A percentile compares a stretch with the other conserved stretches of the same genome.
Conservation (phyloP, 1,284 basidiomycete genomes). For the Melampsora larici-populina region DNA sequence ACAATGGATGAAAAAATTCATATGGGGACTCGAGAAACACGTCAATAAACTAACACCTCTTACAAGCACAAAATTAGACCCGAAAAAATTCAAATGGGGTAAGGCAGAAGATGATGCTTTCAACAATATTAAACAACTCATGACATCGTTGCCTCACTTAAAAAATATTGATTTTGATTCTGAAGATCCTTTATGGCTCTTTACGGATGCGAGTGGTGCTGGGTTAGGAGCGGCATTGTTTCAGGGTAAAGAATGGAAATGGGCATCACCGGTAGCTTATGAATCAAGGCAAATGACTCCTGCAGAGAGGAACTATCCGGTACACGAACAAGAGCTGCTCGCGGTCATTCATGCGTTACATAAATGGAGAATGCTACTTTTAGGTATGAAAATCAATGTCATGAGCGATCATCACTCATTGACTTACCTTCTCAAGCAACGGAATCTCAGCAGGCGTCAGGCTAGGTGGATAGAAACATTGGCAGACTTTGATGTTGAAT, state of each 20-base stretch:
- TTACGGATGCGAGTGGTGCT: slow-evolving; percentile 27
- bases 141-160: no score
- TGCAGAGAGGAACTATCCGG: neutral
- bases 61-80: no score
- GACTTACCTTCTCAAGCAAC: slow-evolving; percentile 3
- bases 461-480: slow-evolving; percentile 1
- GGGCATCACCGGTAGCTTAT: neutral
- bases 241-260: slow-evolving; percentile 12
- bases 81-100: no score
- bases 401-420: slow-evolving; percentile 2
- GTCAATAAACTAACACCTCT: no score
- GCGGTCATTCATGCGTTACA: slow-evolving; percentile 10
- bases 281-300: neutral
- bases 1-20: no score
- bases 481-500: neutral
- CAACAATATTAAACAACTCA: no score
- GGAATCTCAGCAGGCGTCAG: neutral
- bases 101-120: no score
- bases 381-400: no score
- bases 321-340: slow-evolving; percentile 4
- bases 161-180: no score
- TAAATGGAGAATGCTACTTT: no score
- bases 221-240: slow-evolving; percentile 17
- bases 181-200: no score
- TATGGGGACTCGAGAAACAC: no score